These are phyloP conservation scores for Alternaria triticina DNA, from an alignment of 2,329 filamentous ascomycete species.

Conservation along the genomic window DNA sequence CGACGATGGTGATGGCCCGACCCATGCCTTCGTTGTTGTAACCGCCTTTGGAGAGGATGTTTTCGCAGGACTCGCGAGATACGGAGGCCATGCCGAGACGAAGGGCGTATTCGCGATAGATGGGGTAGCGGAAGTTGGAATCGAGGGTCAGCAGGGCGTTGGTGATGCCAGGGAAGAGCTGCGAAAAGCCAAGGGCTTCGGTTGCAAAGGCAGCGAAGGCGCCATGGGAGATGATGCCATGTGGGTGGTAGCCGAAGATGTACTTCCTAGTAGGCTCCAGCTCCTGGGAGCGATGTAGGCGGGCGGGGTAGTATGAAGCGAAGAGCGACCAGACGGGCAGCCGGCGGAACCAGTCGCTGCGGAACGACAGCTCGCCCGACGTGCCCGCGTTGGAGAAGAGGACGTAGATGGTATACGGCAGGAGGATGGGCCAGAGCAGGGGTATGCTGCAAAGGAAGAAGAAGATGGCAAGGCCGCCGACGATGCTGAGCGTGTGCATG, in stretches of 20 bases:
- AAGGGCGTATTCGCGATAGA: conserved; percentile 94
- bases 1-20: conserved; percentile 93
- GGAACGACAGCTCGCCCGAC: conserved; percentile 75
- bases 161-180: conserved; percentile 91
- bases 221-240: conserved; percentile 97
- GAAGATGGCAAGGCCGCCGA: conserved; percentile 71
- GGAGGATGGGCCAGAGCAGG: conserved; percentile 80
- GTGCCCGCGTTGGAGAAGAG: conserved; percentile 79
- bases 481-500: conserved; percentile 58
- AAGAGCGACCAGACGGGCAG: conserved; percentile 86
- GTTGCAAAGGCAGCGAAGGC: conserved; percentile 91
- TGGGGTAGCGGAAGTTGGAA: conserved; percentile 89
- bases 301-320: conserved; percentile 89
- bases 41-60: conserved; percentile 81
- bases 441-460: conserved; percentile 92
- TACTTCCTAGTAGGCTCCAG: conserved; percentile 86
- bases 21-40: conserved; percentile 82
- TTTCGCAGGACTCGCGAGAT: conserved; percentile 89
- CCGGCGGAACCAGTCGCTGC: conserved; percentile 75
- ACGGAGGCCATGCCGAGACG: conserved; percentile 87
- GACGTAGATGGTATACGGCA: conserved; percentile 83
- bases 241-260: conserved; percentile 96
- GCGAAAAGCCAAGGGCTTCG: conserved; percentile 83
- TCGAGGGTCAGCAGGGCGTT: conserved; percentile 95
- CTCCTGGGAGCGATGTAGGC: conserved; percentile 81